These are phyloP conservation scores for Nannizziopsis arthrosporioides DNA, from an alignment of 2,329 filamentous ascomycete genomes.

Conservation along the genomic window DNA sequence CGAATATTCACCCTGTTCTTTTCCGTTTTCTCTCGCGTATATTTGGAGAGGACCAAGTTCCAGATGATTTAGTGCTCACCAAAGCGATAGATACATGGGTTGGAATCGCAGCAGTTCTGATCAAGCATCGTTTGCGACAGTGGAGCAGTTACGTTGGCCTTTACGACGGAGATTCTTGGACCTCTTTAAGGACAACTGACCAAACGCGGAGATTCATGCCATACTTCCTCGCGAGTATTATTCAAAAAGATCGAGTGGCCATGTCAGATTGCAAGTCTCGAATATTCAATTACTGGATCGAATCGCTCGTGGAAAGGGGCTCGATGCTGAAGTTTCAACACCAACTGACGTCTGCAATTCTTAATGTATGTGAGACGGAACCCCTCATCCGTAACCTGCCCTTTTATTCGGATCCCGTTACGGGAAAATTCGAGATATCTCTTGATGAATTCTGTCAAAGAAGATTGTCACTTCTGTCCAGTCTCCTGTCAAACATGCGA, in stretches of 20 bases:
- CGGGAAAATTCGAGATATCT: constrained; percentile 37
- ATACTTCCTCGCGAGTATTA: constrained; percentile 36
- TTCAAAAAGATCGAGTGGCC: constrained; percentile 32
- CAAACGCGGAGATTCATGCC: constrained; percentile 39
- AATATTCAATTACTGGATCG: constrained; percentile 44
- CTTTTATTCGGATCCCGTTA: constrained; percentile 36
- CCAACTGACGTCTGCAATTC: constrained; percentile 42
- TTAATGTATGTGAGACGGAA: constrained; percentile 38
- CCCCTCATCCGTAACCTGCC: constrained; percentile 47
- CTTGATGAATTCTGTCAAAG: constrained; percentile 43
- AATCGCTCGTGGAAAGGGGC: constrained; percentile 47
- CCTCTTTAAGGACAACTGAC: constrained; percentile 34
- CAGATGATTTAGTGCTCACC: constrained; percentile 44
- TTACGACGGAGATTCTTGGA: constrained; percentile 43
- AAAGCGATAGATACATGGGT: constrained; percentile 46
- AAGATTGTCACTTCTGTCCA: constrained; percentile 45
- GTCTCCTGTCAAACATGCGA: constrained; percentile 49
- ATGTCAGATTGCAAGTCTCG: constrained; percentile 37
- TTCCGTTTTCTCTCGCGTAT: constrained; percentile 48
- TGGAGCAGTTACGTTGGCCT: constrained; percentile 48
- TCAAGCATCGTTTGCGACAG: constrained; percentile 36
- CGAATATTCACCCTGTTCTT: constrained; percentile 39
- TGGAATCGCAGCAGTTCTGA: constrained; percentile 36
- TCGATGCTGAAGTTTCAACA: constrained; percentile 52
- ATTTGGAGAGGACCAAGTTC: constrained; percentile 47